Evolutionary conservation across 2,329 filamentous ascomycete genomes (phyloP).

Genomic region (Cladophialophora psammophila): DNA sequence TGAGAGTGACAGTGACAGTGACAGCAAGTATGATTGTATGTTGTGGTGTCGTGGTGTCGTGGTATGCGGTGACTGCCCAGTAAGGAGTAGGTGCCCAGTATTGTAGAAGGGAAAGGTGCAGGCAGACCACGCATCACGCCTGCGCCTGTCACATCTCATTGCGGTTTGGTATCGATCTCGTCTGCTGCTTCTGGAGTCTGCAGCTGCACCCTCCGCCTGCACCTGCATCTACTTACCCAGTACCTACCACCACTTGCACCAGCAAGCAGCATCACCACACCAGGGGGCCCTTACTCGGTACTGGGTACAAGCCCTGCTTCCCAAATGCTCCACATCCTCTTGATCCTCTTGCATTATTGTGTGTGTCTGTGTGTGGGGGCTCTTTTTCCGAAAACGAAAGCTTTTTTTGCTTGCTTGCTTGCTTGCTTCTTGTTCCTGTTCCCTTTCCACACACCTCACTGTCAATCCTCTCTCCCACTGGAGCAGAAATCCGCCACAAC

Average conservation of each 20-base stretch:
- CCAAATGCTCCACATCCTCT: neutral
- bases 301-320: neutral
- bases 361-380: neutral
- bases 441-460: constrained; percentile 4
- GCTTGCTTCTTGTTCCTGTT: constrained; percentile 7
- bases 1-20: too few species aligned
- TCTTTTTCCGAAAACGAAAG: constrained; percentile 1
- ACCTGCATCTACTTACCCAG: constrained; percentile 1
- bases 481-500: constrained; percentile 1
- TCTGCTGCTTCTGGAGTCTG: constrained; percentile 7
- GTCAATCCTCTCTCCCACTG: neutral
- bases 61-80: neutral
- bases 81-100: neutral
- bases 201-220: neutral
- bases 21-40: neutral
- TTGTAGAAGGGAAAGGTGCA: neutral
- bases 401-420: constrained; percentile 6
- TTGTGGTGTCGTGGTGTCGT: neutral
- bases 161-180: constrained; percentile 15
- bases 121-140: neutral
- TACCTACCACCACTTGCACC: neutral
- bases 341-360: neutral
- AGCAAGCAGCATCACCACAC: neutral
- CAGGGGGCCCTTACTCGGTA: neutral
- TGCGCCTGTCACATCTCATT: neutral